A percentile compares a stretch with the other conserved stretches of the same genome.
Conservation (phyloP, 768 basidiomycete genomes). For the Mycena albidolilacea region DNA sequence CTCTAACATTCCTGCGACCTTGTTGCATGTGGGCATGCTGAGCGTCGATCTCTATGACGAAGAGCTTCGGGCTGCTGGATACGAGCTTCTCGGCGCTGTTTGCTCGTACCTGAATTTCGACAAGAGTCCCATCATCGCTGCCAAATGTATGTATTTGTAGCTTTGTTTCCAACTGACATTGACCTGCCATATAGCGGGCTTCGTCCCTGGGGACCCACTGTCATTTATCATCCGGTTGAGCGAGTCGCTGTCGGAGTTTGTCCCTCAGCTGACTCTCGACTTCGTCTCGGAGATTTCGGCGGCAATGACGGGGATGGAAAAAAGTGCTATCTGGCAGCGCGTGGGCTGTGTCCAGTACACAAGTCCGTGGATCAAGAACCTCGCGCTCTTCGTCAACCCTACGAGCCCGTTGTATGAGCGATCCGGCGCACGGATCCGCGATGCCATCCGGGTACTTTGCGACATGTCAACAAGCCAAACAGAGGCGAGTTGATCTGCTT, state of each 20-base stretch:
- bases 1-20: slow-evolving; percentile 87
- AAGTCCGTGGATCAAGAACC: slow-evolving; percentile 91
- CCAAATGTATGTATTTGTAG: slow-evolving; percentile 76
- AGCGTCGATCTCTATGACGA: slow-evolving; percentile 83
- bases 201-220: slow-evolving; percentile 76
- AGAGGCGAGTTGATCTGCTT: slow-evolving; percentile 64
- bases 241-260: slow-evolving; percentile 77
- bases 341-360: slow-evolving; percentile 86
- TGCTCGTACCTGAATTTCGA: slow-evolving; percentile 84
- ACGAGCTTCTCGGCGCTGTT: slow-evolving; percentile 85
- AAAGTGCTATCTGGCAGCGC: slow-evolving; percentile 63
- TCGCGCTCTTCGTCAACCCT: slow-evolving; percentile 79
- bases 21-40: slow-evolving; percentile 90
- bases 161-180: background rate
- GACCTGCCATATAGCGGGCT: slow-evolving; percentile 56
- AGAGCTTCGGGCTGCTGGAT: slow-evolving; percentile 83
- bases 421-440: slow-evolving; percentile 82
- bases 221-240: slow-evolving; percentile 78
- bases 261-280: slow-evolving; percentile 88
- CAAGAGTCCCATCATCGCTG: slow-evolving; percentile 76
- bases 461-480: slow-evolving; percentile 80
- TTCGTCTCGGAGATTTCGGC: slow-evolving; percentile 89
- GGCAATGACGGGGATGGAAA: slow-evolving; percentile 70
- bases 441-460: slow-evolving; percentile 83
- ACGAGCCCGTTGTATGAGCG: slow-evolving; percentile 77